Base-by-base conservation (phyloP, 768 basidiomycete species). In the Sporobolomyces roseus region DNA sequence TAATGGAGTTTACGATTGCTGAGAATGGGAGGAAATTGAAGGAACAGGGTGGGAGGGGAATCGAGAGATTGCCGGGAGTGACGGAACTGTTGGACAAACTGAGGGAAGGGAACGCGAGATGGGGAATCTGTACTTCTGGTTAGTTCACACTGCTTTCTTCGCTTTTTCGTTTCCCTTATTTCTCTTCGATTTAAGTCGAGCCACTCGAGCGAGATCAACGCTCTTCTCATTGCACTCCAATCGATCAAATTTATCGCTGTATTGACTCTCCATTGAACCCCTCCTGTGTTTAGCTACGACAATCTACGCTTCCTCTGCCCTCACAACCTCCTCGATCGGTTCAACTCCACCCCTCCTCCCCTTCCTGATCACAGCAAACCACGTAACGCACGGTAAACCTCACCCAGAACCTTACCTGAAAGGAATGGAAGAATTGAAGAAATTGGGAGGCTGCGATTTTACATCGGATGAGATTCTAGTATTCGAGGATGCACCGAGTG, bases 111-210 rank as follows among this genome's bases (percentile, higher is more conserved):
- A 84, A 84, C 23, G 87, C 88, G 25, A 81, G 82, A 48, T 93
- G 90, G 89, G 89, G 89, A 5, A 89, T 93, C 75, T 88, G 90
- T 38, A 92, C 91, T 9, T 90, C 88, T 50, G 86, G 90, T 87
- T 29, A 54, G 52, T 23, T n/a, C n/a, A n/a, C n/a, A n/a, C n/a
- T n/a, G n/a, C n/a, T n/a, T n/a, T n/a, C n/a, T n/a, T n/a, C n/a
- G n/a, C n/a, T n/a, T n/a, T n/a, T n/a, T n/a, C n/a, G n/a, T n/a
- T n/a, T n/a, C n/a, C n/a, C n/a, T n/a, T n/a, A n/a, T n/a, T n/a
- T n/a, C n/a, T n/a, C n/a, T n/a, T n/a, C n/a, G n/a, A n/a, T n/a
- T n/a, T n/a, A n/a, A n/a, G n/a, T n/a, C n/a, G n/a, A 25, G 25
- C 27, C 50, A n/a, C 50, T 51, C 27, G 50, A 23, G 12, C 50